Base-by-base conservation (phyloP, 2,329 filamentous ascomycete species). In the Xylaria polymorpha region DNA sequence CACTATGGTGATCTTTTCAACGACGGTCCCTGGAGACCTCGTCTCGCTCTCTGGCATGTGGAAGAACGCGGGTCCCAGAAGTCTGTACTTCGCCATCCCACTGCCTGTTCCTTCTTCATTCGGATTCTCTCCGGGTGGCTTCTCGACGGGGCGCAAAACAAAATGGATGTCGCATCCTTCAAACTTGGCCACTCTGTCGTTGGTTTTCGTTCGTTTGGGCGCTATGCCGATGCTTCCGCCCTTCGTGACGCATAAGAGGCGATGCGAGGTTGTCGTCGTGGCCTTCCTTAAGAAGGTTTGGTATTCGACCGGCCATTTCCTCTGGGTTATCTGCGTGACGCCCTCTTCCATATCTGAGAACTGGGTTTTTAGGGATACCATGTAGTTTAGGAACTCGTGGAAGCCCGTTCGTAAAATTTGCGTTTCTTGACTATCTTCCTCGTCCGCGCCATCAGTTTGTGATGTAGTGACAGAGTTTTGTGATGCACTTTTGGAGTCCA, bases 41-140 rank as follows among this genome's bases (percentile, higher is more conserved):
- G n/a, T 14, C n/a, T 61, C 56, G 14, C 12, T 12, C 6, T 12
- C 37, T 8, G 59, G 46, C 1, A 48, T 29, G 55, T 63, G n/a
- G 5, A 67, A 67, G n/a, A 58, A 63, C 10, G 65, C 65, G 14
- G 65, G 65, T 20, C 65, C 65, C n/a, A 67, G 20, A 59, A 67
- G 59, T 20, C 44, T 62, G 15, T 58, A 67, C 10, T 32, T 67
- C 15, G 10, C 14, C n/a, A 14, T 41, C 20, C 22, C 56, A 46
- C 39, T 43, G 1, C 18, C 50, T 51, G 22, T 1, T 4, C 25
- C 25, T 29, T 4, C 25, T 29, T 29, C 25, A 29, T 29, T 29
- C 25, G 25, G 4, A 2, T 29, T 29, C 25, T 29, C 25, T 29
- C 18, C 50, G 44, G 22, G 2, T 4, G 22, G 32, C 8, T n/a